These are phyloP conservation scores for Coffea canephora DNA, from an alignment of 257 asterid genomes.

Conservation along the genomic window DNA sequence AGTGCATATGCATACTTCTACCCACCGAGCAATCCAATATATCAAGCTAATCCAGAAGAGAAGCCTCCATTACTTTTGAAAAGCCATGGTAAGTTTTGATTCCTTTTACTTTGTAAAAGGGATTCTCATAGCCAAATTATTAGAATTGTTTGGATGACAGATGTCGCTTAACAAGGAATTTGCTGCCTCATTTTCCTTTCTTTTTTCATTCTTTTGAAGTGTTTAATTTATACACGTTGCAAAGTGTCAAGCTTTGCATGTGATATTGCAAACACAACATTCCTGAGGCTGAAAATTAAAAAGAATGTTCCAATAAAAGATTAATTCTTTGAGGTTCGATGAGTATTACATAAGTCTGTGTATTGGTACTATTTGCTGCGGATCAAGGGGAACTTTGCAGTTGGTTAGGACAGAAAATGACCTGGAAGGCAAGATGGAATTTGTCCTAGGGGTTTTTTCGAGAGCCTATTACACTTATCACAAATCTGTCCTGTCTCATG, in stretches of 20 bases:
- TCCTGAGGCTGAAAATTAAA: not conserved
- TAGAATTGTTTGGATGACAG: not conserved
- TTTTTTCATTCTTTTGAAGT: not conserved
- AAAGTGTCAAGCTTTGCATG: not conserved
- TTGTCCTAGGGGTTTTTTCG: not conserved
- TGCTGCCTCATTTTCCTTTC: not conserved
- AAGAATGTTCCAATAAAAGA: not conserved
- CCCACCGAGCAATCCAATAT: slow-evolving; percentile 80
- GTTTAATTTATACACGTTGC: not conserved
- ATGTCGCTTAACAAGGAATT: not conserved
- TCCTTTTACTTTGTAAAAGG: slow-evolving; percentile 3
- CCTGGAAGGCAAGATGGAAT: not conserved
- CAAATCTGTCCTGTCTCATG: too few relatives aligned
- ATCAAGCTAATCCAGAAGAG: slow-evolving; percentile 65
- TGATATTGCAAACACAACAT: not conserved
- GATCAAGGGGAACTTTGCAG: not conserved
- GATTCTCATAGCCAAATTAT: not conserved
- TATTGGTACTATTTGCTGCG: not conserved
- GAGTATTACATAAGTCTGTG: not conserved
- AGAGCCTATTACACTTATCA: too few relatives aligned
- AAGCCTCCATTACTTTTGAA: slow-evolving; percentile 85
- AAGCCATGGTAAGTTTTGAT: slow-evolving; percentile 67
- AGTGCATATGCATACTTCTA: slow-evolving; percentile 90
- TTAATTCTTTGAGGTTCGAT: not conserved
- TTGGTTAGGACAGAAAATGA: not conserved